phyloP scores from a whole-genome alignment of 2,329 filamentous ascomycete species.

The Monilinia polystroma region DNA sequence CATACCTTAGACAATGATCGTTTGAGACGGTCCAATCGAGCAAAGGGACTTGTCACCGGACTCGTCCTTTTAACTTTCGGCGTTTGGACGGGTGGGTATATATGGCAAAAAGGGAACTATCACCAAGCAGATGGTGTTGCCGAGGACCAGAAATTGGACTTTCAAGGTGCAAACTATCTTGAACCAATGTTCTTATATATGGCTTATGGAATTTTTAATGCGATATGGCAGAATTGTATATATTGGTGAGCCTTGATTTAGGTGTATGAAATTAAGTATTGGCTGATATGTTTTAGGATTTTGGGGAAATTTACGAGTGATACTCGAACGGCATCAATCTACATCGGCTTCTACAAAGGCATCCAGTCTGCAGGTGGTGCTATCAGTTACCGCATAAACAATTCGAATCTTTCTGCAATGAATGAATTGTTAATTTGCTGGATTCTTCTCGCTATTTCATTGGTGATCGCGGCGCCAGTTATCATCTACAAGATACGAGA shows the following conservation, averaged over 20 bases:
- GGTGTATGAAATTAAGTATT: conserved; percentile 13
- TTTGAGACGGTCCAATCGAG: conserved; percentile 63
- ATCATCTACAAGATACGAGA: conserved; percentile 66
- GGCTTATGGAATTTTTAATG: conserved; percentile 84
- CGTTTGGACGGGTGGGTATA: conserved; percentile 79
- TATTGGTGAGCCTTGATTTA: conserved; percentile 64
- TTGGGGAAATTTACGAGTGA: conserved; percentile 92
- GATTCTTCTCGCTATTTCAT: conserved; percentile 67
- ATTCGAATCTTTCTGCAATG: conserved; percentile 59
- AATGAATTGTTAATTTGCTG: conserved; percentile 71
- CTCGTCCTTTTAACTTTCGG: conserved; percentile 66
- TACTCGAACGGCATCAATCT: conserved; percentile 82
- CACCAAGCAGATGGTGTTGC: conserved; percentile 43
- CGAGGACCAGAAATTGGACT: conserved; percentile 50
- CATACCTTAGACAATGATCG: conserved; percentile 61
- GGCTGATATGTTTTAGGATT: conserved; percentile 53
- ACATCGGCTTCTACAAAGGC: conserved; percentile 83
- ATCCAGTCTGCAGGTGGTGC: conserved; percentile 83
- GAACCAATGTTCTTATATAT: conserved; percentile 87
- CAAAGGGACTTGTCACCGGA: conserved; percentile 47
- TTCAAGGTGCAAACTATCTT: conserved; percentile 63
- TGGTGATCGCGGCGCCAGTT: conserved; percentile 73
- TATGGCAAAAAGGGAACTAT: conserved; percentile 63
- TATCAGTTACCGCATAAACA: conserved; percentile 69
- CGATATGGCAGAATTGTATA: conserved; percentile 80